These are phyloP conservation scores for Fagus crenata DNA, from an alignment of 306 rosid species.

Conservation along the genomic window DNA sequence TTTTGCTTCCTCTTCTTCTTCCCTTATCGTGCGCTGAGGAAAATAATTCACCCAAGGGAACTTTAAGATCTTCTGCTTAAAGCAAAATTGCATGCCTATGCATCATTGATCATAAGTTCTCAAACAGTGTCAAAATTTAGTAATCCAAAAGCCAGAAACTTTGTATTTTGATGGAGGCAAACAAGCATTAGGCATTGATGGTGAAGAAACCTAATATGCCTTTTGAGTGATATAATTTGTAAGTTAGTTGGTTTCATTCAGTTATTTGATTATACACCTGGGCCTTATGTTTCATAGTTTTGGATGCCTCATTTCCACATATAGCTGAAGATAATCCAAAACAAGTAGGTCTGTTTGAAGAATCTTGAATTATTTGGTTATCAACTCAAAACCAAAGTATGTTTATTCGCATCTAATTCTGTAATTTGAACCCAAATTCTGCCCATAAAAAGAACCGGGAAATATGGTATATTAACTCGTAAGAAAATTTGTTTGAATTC, in stretches of 20 bases:
- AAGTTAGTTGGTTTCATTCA: not conserved
- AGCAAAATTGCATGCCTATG: conserved; percentile 20
- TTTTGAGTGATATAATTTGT: not conserved
- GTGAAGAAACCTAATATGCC: conserved; percentile 16
- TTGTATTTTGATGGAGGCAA: not conserved
- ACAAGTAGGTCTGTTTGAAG: too few species aligned
- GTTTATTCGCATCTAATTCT: too few species aligned
- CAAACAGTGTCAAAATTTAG: not conserved
- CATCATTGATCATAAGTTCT: conserved; percentile 3
- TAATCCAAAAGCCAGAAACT: not conserved
- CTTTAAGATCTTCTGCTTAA: conserved; percentile 32
- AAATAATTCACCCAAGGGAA: conserved; percentile 18
- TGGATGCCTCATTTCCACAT: not conserved
- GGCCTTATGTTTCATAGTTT: not conserved
- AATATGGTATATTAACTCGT: too few species aligned
- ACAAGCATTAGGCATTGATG: not conserved
- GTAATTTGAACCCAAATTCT: too few species aligned
- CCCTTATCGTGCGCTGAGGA: not conserved
- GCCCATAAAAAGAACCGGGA: too few species aligned
- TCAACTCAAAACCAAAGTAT: too few species aligned
- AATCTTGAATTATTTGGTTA: too few species aligned
- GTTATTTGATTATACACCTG: not conserved
- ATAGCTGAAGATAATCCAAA: not conserved
- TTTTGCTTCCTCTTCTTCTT: conserved; percentile 11
- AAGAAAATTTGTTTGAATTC: too few species aligned